phyloP scores from a whole-genome alignment of 495 filamentous ascomycete genomes.

The Aspergillus bridgeri region DNA sequence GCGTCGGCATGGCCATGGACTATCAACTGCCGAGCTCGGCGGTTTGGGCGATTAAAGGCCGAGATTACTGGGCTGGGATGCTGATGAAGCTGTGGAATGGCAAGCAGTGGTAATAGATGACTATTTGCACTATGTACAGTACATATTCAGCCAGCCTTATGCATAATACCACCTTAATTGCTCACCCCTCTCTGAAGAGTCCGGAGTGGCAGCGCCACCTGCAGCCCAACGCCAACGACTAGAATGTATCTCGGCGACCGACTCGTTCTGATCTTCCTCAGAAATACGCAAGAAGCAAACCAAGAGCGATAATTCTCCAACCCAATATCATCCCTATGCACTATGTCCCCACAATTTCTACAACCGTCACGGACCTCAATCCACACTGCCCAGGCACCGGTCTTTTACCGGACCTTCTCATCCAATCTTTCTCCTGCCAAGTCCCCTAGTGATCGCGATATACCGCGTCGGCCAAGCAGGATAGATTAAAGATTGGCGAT shows the following conservation, averaged over 20 bases:
- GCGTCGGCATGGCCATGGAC: constrained; percentile 55
- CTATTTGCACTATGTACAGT: no score
- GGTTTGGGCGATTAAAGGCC: constrained; percentile 59
- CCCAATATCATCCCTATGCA: no score
- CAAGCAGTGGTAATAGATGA: constrained; percentile 52
- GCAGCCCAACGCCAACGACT: no score
- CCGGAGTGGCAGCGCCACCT: no score
- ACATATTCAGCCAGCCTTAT: no score
- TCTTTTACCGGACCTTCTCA: constrained; percentile 6
- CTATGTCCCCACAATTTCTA: neutral
- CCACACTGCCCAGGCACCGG: neutral
- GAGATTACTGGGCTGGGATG: constrained; percentile 57
- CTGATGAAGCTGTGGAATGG: constrained; percentile 48
- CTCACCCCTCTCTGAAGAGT: no score
- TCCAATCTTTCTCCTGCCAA: constrained; percentile 7
- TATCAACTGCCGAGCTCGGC: constrained; percentile 50
- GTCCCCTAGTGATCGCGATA: neutral
- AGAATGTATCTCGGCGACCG: no score
- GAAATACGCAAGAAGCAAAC: no score
- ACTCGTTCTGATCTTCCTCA: no score
- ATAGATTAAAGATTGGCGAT: neutral
- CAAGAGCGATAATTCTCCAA: no score
- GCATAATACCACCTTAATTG: no score
- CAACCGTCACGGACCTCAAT: neutral
- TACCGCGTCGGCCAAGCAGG: neutral